phyloP scores from a whole-genome alignment of 441 rosid genomes.

The Bocquillonia castaneifolia region DNA sequence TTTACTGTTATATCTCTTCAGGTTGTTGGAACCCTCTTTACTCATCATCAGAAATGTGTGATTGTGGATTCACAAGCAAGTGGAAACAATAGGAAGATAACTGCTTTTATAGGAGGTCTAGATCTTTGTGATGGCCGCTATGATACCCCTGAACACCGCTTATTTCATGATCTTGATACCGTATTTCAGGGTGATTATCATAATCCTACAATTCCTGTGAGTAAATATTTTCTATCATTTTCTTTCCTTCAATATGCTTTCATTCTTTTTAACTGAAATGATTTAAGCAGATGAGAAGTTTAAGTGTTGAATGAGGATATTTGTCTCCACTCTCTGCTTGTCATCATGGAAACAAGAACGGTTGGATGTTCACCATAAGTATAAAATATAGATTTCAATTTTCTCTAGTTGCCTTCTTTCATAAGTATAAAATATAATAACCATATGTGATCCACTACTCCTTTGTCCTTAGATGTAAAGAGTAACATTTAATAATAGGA shows the following conservation, averaged over 20 bases:
- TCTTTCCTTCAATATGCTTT: neutral
- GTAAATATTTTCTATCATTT: constrained; percentile 17
- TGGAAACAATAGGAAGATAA: constrained; percentile 69
- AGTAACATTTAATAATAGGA: neutral
- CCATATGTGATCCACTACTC: neutral
- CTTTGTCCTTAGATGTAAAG: neutral
- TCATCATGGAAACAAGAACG: neutral
- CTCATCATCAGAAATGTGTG: constrained; percentile 91
- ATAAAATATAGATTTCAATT: neutral
- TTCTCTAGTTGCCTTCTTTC: neutral
- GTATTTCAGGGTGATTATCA: constrained; percentile 57
- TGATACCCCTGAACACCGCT: constrained; percentile 73
- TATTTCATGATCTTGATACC: constrained; percentile 60
- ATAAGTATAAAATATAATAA: neutral
- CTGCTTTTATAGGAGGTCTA: constrained; percentile 70
- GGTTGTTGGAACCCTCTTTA: constrained; percentile 85
- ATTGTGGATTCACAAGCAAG: constrained; percentile 75
- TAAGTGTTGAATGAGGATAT: neutral
- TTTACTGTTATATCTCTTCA: constrained; percentile 28
- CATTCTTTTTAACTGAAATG: neutral
- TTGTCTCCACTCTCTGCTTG: neutral
- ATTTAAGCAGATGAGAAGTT: neutral
- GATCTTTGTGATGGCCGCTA: constrained; percentile 94
- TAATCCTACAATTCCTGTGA: constrained; percentile 78
- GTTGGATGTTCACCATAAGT: neutral